Conservation (phyloP, 225 moss, liverwort and hornwort species). For the Rhytidiadelphus loreus region DNA sequence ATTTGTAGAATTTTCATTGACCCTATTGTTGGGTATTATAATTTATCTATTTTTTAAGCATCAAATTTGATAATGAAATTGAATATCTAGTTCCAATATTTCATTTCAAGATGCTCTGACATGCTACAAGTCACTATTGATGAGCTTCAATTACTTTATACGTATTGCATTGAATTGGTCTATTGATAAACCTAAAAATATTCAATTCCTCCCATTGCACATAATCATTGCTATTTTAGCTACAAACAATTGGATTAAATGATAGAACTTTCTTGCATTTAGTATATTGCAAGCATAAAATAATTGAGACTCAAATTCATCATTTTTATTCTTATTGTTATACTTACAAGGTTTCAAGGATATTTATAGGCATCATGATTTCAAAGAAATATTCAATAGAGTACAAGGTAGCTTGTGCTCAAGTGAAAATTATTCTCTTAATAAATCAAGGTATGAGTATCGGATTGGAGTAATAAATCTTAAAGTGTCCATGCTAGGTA, state of each 20-base stretch:
- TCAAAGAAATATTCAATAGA: background rate
- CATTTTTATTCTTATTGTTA: background rate
- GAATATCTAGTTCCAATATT: background rate
- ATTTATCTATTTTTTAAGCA: background rate
- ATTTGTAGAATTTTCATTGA: background rate
- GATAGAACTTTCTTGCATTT: background rate
- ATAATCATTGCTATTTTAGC: background rate
- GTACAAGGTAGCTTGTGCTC: background rate
- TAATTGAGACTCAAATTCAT: background rate
- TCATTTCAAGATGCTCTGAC: background rate
- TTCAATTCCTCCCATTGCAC: background rate
- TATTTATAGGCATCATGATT: background rate
- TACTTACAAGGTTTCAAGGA: background rate
- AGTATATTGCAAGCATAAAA: background rate
- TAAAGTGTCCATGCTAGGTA: too few species aligned
- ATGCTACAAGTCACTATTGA: background rate
- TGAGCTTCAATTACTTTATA: background rate
- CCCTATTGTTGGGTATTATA: fast-evolving
- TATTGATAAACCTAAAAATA: background rate
- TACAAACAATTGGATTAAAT: background rate
- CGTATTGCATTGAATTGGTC: background rate
- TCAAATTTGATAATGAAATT: background rate
- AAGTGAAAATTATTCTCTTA: background rate
- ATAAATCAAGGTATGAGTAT: too few species aligned
- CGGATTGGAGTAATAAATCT: too few species aligned